Conservation (phyloP, 148 eudicot species). For the Chenopodium suecicum region DNA sequence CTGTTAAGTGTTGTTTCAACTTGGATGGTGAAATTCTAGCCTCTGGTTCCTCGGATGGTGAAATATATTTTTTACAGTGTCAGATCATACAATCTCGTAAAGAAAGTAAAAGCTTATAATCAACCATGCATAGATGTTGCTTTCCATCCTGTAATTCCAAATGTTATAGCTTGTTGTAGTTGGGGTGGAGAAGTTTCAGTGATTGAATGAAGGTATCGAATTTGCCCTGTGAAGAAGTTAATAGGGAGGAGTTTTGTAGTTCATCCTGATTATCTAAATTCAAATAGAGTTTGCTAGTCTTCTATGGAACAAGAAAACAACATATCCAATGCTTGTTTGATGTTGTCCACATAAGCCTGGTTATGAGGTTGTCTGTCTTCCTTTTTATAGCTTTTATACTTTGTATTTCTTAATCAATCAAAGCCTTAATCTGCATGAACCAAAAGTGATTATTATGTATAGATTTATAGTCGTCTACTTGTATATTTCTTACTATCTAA, state of each 20-base stretch:
- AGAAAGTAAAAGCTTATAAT: constrained; percentile 52
- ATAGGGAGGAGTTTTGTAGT: background rate
- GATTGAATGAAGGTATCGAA: constrained; percentile 29
- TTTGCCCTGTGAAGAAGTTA: background rate
- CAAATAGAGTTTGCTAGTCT: background rate
- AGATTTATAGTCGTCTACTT: too few relatives aligned
- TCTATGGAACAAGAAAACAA: too few relatives aligned
- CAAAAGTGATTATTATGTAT: too few relatives aligned
- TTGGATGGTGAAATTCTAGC: constrained; percentile 58
- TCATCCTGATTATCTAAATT: background rate
- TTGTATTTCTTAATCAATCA: too few relatives aligned
- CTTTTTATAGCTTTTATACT: too few relatives aligned
- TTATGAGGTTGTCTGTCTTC: too few relatives aligned
- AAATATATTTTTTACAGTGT: constrained; percentile 52
- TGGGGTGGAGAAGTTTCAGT: constrained; percentile 68
- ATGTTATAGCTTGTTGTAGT: constrained; percentile 64
- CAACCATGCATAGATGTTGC: constrained; percentile 72
- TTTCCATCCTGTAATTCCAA: constrained; percentile 60
- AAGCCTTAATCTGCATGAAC: too few relatives aligned
- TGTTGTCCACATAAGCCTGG: too few relatives aligned
- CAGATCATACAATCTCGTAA: constrained; percentile 46
- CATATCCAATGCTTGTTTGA: too few relatives aligned
- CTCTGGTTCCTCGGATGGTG: constrained; percentile 85
- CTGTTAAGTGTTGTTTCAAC: constrained; percentile 75
- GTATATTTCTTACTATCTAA: background rate